Conservation (phyloP, 371 early-diverging fungal genomes). For the Entomophthora muscae region DNA sequence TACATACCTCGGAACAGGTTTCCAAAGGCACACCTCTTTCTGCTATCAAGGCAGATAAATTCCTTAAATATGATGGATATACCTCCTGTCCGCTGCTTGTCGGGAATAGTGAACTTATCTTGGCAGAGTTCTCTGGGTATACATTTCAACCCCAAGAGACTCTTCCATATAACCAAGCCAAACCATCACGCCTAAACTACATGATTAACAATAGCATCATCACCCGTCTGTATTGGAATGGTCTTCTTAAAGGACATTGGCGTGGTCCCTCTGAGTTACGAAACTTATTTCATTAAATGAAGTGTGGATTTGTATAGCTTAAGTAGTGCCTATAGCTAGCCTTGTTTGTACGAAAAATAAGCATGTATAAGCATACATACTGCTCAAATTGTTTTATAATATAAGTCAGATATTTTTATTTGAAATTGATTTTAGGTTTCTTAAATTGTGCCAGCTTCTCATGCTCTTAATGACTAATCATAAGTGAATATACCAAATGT, state of each 20-base stretch:
- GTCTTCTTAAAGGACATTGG: constrained; percentile 59
- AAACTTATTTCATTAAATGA: too few species aligned
- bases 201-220: constrained; percentile 55
- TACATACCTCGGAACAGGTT: constrained; percentile 34
- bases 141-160: constrained; percentile 61
- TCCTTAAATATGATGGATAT: constrained; percentile 55
- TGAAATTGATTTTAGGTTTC: too few species aligned
- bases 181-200: constrained; percentile 39
- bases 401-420: too few species aligned
- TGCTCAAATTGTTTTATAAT: too few species aligned
- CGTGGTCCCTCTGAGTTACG: too few species aligned
- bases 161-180: constrained; percentile 65
- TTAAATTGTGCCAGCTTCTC: too few species aligned
- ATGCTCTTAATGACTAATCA: too few species aligned
- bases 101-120: constrained; percentile 57
- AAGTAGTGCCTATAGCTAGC: too few species aligned
- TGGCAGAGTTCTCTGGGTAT: constrained; percentile 84
- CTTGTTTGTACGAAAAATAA: too few species aligned
- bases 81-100: constrained; percentile 66
- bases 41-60: constrained; percentile 12
- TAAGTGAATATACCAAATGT: too few species aligned
- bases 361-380: too few species aligned
- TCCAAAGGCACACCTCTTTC: constrained; percentile 10
- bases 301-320: too few species aligned
- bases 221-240: constrained; percentile 58